A percentile compares a stretch with the other conserved stretches of the same genome.
Evolutionary conservation across 306 rosid genomes (phyloP).

Genomic region (Cotoneaster glaucophyllus): DNA sequence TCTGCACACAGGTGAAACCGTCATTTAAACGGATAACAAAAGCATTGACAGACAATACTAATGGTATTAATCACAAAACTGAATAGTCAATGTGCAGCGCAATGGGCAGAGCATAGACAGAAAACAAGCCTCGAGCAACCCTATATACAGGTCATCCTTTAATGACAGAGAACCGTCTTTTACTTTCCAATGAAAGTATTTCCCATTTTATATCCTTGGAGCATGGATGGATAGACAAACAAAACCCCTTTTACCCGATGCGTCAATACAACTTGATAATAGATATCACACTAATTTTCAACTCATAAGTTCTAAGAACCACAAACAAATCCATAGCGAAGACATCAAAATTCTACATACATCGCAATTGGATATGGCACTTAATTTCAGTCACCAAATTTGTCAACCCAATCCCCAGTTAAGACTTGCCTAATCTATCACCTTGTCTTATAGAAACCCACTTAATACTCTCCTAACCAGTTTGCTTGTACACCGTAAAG

Average conservation of each 20-base stretch:
- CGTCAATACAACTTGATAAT: neutral
- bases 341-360: neutral
- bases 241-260: neutral
- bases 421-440: neutral
- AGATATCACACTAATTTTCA: neutral
- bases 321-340: neutral
- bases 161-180: neutral
- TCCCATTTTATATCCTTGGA: neutral
- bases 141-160: neutral
- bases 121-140: neutral
- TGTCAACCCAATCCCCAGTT: neutral
- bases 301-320: neutral
- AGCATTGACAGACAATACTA: neutral
- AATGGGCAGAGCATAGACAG: neutral
- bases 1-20: constrained; percentile 34
- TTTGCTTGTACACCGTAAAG: neutral
- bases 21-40: neutral
- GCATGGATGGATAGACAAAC: neutral
- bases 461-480: neutral
- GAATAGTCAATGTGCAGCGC: neutral
- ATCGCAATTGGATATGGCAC: neutral
- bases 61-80: neutral
- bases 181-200: neutral
- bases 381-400: neutral
- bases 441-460: neutral